Percentiles rank a stretch among this genome's conserved stretches.
phyloP scores from a whole-genome alignment of 768 basidiomycete genomes.

The Agrocybe praecox region DNA sequence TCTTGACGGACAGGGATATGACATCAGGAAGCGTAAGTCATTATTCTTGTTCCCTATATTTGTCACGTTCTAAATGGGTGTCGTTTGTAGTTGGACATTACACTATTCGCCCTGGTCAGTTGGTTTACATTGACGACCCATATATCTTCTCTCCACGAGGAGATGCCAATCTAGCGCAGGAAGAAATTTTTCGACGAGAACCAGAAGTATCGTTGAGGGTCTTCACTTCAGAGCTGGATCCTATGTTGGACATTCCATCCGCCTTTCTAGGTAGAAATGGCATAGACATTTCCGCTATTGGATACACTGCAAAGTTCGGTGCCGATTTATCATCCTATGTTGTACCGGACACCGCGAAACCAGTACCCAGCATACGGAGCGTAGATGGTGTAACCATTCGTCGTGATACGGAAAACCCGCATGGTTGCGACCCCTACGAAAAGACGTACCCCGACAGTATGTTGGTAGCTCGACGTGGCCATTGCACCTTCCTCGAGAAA shows the following conservation, averaged over 20 bases:
- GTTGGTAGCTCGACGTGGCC: constrained; percentile 73
- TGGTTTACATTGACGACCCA: constrained; percentile 79
- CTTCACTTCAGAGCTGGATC: constrained; percentile 54
- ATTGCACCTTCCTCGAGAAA: constrained; percentile 90
- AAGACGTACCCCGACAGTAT: constrained; percentile 49
- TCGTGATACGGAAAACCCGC: constrained; percentile 50
- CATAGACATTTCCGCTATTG: constrained; percentile 55
- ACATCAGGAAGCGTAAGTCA: constrained; percentile 76
- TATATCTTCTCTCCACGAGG: constrained; percentile 39
- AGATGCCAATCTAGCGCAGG: constrained; percentile 26
- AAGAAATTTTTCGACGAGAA: constrained; percentile 25
- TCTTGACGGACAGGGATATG: constrained; percentile 84
- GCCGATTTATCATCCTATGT: constrained; percentile 48
- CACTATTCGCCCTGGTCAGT: constrained; percentile 75
- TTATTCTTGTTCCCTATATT: background rate
- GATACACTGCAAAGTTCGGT: constrained; percentile 72
- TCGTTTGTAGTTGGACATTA: constrained; percentile 75
- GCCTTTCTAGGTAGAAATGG: constrained; percentile 34
- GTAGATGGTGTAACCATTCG: constrained; percentile 57
- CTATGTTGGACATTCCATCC: constrained; percentile 41
- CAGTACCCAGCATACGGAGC: constrained; percentile 46
- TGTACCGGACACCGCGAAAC: constrained; percentile 17
- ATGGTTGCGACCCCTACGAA: constrained; percentile 63
- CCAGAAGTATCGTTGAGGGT: constrained; percentile 61
- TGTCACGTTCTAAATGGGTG: constrained; percentile 6